A percentile compares a stretch with the other conserved stretches of the same genome.
Evolutionary conservation across 495 filamentous ascomycete species (phyloP).

Genomic region (Acidomyces sp.): DNA sequence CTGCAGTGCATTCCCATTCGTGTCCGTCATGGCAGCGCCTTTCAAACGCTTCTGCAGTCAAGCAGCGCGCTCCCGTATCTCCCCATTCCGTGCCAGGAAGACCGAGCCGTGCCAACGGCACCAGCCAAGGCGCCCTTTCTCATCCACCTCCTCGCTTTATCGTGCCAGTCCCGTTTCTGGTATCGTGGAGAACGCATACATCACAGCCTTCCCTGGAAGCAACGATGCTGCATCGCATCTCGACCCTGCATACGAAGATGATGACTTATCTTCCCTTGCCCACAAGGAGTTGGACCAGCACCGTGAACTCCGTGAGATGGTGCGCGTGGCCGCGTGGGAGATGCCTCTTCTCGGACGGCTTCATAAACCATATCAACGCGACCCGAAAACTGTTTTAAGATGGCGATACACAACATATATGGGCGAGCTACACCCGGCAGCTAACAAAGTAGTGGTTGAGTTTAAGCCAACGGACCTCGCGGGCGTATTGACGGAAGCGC

Average conservation of each 20-base stretch:
- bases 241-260: constrained; percentile 33
- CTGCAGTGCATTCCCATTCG: too few species aligned
- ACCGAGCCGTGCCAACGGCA: constrained; percentile 11
- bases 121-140: constrained; percentile 14
- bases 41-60: constrained; percentile 24
- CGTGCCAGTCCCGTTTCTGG: constrained; percentile 2
- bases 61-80: too few species aligned
- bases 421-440: constrained; percentile 84
- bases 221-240: too few species aligned
- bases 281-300: constrained; percentile 83
- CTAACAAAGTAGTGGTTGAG: constrained; percentile 85
- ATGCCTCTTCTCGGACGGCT: constrained; percentile 80
- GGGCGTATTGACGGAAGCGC: constrained; percentile 41
- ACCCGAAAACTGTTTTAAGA: constrained; percentile 45
- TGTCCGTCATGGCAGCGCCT: constrained; percentile 29
- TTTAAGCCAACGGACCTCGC: constrained; percentile 59
- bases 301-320: constrained; percentile 78
- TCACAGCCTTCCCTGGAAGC: constrained; percentile 22
- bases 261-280: constrained; percentile 67
- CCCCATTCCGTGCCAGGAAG: too few species aligned
- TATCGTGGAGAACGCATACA: constrained; percentile 2
- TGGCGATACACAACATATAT: constrained; percentile 97
- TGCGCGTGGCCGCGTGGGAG: constrained; percentile 82
- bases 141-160: constrained; percentile 13
- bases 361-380: constrained; percentile 62